phyloP scores from a whole-genome alignment of 495 filamentous ascomycete genomes.

The Annulohypoxylon stygium region DNA sequence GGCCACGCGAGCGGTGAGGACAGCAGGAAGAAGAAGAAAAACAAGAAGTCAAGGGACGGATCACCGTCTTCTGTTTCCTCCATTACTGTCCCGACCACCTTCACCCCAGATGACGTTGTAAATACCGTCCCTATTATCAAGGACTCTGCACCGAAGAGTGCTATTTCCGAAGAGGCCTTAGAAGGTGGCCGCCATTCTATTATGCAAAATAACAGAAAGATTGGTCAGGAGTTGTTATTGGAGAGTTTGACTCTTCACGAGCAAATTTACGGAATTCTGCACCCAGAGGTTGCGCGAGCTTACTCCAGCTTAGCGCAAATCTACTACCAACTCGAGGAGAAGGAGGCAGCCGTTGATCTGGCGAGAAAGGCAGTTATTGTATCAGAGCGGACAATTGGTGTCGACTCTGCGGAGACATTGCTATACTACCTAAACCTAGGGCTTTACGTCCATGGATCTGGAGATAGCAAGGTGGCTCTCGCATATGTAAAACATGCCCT shows the following conservation, averaged over 20 bases:
- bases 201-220: conserved; percentile 92
- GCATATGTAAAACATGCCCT: conserved; percentile 91
- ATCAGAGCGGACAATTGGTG: conserved; percentile 91
- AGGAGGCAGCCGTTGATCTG: conserved; percentile 92
- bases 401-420: conserved; percentile 94
- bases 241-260: conserved; percentile 97
- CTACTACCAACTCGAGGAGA: conserved; percentile 96
- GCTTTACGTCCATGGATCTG: conserved; percentile 92
- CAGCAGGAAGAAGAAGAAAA: conserved; percentile 91
- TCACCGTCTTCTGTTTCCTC: conserved; percentile 67
- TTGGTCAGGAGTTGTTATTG: conserved; percentile 94
- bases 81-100: conserved; percentile 68
- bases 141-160: conserved; percentile 88
- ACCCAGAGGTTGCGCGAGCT: conserved; percentile 94
- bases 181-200: conserved; percentile 96
- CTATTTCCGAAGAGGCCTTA: conserved; percentile 93
- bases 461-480: conserved; percentile 86
- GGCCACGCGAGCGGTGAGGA: conserved; percentile 53
- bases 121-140: conserved; percentile 95
- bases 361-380: conserved; percentile 97
- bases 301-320: conserved; percentile 96
- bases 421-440: conserved; percentile 95
- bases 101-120: conserved; percentile 85
- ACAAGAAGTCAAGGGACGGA: conserved; percentile 72
- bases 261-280: conserved; percentile 98